A percentile compares a stretch with the other conserved stretches of the same genome.
phyloP scores from a whole-genome alignment of 176 grass and related monocot genomes.

The Musa beccarii region DNA sequence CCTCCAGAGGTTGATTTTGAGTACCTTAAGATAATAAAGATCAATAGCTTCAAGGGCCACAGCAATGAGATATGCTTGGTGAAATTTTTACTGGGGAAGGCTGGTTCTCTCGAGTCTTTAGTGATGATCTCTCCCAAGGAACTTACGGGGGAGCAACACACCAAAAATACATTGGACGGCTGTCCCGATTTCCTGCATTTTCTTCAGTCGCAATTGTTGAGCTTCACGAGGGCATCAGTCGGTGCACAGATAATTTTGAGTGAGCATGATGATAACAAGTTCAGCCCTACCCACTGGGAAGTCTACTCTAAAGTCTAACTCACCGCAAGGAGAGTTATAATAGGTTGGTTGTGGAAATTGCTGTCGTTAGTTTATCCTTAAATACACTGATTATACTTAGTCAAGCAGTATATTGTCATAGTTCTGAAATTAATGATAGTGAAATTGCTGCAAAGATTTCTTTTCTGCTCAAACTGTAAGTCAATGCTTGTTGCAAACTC shows the following conservation, averaged over 20 bases:
- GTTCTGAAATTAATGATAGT: slow-evolving; percentile 1
- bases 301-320: slow-evolving; percentile 69
- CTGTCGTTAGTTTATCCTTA: slow-evolving; percentile 1
- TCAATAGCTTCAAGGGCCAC: slow-evolving; percentile 81
- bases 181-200: slow-evolving; percentile 25
- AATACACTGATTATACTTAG: slow-evolving; percentile 3
- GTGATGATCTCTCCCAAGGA: slow-evolving; percentile 48
- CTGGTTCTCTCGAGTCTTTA: slow-evolving; percentile 41
- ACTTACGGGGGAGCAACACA: slow-evolving; percentile 31
- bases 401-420: slow-evolving; percentile 1
- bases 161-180: slow-evolving; percentile 27
- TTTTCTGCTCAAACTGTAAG: background rate
- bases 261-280: slow-evolving; percentile 34
- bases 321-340: slow-evolving; percentile 10
- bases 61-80: slow-evolving; percentile 60
- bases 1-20: slow-evolving; percentile 60
- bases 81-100: slow-evolving; percentile 55
- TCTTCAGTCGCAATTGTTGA: slow-evolving; percentile 28
- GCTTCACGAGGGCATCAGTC: slow-evolving; percentile 44
- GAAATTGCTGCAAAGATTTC: background rate
- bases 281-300: slow-evolving; percentile 61
- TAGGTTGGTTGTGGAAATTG: slow-evolving; percentile 6
- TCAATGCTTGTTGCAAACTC: background rate
- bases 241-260: slow-evolving; percentile 42
- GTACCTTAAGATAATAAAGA: slow-evolving; percentile 59